Evolutionary conservation across 352 stramenopile genomes (phyloP).

Genomic region (Pythium dissimile): DNA sequence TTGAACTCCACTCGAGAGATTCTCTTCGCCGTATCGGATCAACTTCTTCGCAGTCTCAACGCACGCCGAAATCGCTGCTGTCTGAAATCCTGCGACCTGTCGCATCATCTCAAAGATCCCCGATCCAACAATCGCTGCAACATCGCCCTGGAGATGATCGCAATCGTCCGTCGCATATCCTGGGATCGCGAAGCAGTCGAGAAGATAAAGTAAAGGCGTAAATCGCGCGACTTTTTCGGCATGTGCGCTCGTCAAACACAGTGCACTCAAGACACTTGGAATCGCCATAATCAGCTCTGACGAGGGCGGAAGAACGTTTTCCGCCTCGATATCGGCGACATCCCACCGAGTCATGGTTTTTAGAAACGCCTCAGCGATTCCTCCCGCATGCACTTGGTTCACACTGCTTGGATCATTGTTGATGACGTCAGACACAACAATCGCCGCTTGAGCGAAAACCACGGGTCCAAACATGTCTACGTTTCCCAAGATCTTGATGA

Average conservation of each 20-base stretch:
- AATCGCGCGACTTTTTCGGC: constrained; percentile 88
- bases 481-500: constrained; percentile 90
- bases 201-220: constrained; percentile 89
- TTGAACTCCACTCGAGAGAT: neutral
- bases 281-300: constrained; percentile 94
- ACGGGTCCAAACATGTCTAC: constrained; percentile 90
- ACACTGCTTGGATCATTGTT: constrained; percentile 96
- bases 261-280: constrained; percentile 90
- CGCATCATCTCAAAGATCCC: constrained; percentile 97
- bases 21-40: constrained; percentile 61
- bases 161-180: constrained; percentile 85
- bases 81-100: constrained; percentile 89
- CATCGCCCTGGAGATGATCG: constrained; percentile 91
- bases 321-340: constrained; percentile 49
- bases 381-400: constrained; percentile 91
- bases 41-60: constrained; percentile 90
- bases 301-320: constrained; percentile 65
- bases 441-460: constrained; percentile 89
- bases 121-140: constrained; percentile 90
- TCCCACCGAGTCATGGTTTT: constrained; percentile 87
- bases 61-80: constrained; percentile 82
- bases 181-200: constrained; percentile 89
- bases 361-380: constrained; percentile 92
- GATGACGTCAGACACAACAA: constrained; percentile 95
- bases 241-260: constrained; percentile 92